These are phyloP conservation scores for Chaetomium cochliodes DNA, from an alignment of 495 filamentous ascomycete species.

Conservation along the genomic window DNA sequence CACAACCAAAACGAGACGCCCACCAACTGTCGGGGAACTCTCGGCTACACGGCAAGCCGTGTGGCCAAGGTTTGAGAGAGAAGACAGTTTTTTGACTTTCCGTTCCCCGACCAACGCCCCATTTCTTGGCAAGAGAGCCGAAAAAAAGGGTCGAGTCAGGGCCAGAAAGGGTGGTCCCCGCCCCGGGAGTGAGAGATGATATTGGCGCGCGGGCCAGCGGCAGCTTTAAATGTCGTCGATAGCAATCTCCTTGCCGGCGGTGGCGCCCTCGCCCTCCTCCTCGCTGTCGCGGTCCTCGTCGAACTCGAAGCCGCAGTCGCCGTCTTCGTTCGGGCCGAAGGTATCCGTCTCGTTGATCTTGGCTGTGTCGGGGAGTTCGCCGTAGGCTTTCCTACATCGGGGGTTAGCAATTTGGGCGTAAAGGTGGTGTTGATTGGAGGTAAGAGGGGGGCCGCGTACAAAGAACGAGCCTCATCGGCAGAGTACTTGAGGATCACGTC, in stretches of 20 bases:
- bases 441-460: slow-evolving; percentile 41
- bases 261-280: slow-evolving; percentile 58
- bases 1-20: slow-evolving; percentile 18
- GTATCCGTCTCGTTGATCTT: slow-evolving; percentile 64
- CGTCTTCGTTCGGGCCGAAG: slow-evolving; percentile 49
- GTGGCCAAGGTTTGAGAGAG: slow-evolving; percentile 54
- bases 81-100: slow-evolving; percentile 55
- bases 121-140: neutral
- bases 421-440: neutral
- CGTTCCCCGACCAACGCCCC: slow-evolving; percentile 14
- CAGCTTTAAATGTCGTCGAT: slow-evolving; percentile 69
- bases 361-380: slow-evolving; percentile 92
- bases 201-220: neutral
- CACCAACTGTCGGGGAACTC: slow-evolving; percentile 52
- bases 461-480: slow-evolving; percentile 89
- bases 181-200: slow-evolving; percentile 4
- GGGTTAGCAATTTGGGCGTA: slow-evolving; percentile 15
- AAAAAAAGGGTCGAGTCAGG: neutral
- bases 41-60: neutral
- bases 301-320: slow-evolving; percentile 82
- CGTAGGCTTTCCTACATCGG: slow-evolving; percentile 72
- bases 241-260: slow-evolving; percentile 64
- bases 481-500: slow-evolving; percentile 99
- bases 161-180: slow-evolving; percentile 25
- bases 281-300: slow-evolving; percentile 84